Evolutionary conservation across 2,329 filamentous ascomycete species (phyloP).

Genomic region (Hypoxylon sp.): DNA sequence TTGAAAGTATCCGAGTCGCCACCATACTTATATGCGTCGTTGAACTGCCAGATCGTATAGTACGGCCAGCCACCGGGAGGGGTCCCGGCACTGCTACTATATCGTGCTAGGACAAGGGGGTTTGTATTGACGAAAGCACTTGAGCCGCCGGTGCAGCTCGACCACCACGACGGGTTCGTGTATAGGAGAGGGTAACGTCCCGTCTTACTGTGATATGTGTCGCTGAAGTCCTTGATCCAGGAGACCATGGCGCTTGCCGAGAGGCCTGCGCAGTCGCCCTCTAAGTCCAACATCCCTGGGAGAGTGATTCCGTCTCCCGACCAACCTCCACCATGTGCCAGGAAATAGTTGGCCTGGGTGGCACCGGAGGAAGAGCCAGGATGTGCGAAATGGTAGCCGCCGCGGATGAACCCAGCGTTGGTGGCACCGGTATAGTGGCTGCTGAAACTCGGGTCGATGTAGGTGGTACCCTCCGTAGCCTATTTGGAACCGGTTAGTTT

Average conservation of each 20-base stretch:
- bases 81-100: constrained; percentile 58
- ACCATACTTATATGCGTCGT: constrained; percentile 63
- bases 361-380: constrained; percentile 61
- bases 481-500: constrained; percentile 44
- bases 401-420: constrained; percentile 66
- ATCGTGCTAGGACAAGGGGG: constrained; percentile 65
- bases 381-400: constrained; percentile 70
- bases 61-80: constrained; percentile 67
- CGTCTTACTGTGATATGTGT: constrained; percentile 63
- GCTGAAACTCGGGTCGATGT: constrained; percentile 62
- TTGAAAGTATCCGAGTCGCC: constrained; percentile 69
- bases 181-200: constrained; percentile 68
- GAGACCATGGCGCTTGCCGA: constrained; percentile 62
- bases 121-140: constrained; percentile 61
- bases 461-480: constrained; percentile 68
- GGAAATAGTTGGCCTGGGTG: constrained; percentile 66
- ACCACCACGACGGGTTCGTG: constrained; percentile 68
- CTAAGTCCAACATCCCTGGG: constrained; percentile 71
- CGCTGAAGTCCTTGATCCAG: constrained; percentile 68
- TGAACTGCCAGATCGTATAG: constrained; percentile 70
- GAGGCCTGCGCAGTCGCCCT: constrained; percentile 65
- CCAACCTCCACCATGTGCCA: constrained; percentile 69
- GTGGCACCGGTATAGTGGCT: constrained; percentile 66
- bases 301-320: constrained; percentile 67
- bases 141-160: constrained; percentile 65